phyloP scores from a whole-genome alignment of 352 stramenopile species.

The Globisporangium lucens region DNA sequence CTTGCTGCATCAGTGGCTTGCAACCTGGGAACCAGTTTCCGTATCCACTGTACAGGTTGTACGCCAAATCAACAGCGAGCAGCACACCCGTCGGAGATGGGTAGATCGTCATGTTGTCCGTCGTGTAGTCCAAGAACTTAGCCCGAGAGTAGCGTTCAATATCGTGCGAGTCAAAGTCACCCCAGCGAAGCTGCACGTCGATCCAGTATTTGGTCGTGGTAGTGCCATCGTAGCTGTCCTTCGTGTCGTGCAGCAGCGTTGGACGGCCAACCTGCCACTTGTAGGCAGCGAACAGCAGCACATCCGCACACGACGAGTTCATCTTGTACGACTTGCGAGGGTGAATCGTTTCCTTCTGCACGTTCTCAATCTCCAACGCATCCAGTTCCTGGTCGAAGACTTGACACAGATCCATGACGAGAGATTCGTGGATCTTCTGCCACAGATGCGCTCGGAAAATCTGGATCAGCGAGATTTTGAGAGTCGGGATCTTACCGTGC shows the following conservation, averaged over 20 bases:
- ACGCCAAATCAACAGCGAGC: slow-evolving; percentile 97
- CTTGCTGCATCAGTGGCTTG: slow-evolving; percentile 99
- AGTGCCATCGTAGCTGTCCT: slow-evolving; percentile 97
- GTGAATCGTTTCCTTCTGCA: slow-evolving; percentile 99
- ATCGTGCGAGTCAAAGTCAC: slow-evolving; percentile 99
- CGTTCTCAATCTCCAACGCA: slow-evolving; percentile 99
- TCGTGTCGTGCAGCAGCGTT: slow-evolving; percentile 89
- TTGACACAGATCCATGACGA: slow-evolving; percentile 97
- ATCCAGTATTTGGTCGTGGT: slow-evolving; percentile 99
- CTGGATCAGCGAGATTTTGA: slow-evolving; percentile 98
- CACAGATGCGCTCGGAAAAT: slow-evolving; percentile 99
- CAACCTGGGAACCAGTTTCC: slow-evolving; percentile 99
- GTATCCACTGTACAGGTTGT: slow-evolving; percentile 99
- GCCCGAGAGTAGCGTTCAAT: slow-evolving; percentile 98
- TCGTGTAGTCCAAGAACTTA: slow-evolving; percentile 99
- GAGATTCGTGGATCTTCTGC: slow-evolving; percentile 99
- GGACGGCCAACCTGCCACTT: slow-evolving; percentile 95
- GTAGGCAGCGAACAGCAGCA: slow-evolving; percentile 98
- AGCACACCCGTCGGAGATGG: slow-evolving; percentile 98
- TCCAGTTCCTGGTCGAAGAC: slow-evolving; percentile 99
- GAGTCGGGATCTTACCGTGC: slow-evolving; percentile 99
- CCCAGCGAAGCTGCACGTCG: slow-evolving; percentile 99
- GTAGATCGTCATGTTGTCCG: slow-evolving; percentile 99
- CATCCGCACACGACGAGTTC: slow-evolving; percentile 99
- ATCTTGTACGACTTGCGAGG: slow-evolving; percentile 99